A percentile compares a stretch with the other conserved stretches of the same genome.
These are phyloP conservation scores for Sphaerosporella brunnea DNA, from an alignment of 495 filamentous ascomycete species.

Conservation along the genomic window DNA sequence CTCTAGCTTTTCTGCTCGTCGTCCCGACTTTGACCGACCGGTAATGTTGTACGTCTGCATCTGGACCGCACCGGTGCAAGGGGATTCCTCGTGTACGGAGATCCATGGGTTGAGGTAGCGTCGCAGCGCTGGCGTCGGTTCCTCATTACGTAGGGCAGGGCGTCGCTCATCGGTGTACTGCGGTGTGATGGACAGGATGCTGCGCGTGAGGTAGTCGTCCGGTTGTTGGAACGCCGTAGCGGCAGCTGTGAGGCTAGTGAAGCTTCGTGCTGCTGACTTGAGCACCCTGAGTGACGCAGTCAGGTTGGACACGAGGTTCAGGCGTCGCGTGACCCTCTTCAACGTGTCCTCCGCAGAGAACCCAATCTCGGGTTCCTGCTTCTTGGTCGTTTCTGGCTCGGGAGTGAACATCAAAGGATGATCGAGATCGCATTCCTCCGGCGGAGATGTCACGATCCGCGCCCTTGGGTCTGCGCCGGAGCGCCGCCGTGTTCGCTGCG, in stretches of 20 bases:
- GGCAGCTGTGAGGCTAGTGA: constrained; percentile 48
- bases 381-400: constrained; percentile 11
- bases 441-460: constrained; percentile 30
- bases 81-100: constrained; percentile 47
- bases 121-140: constrained; percentile 70
- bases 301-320: constrained; percentile 77
- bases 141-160: constrained; percentile 53
- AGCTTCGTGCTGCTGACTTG: constrained; percentile 64
- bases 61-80: constrained; percentile 65
- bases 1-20: constrained; percentile 1
- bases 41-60: constrained; percentile 61
- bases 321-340: constrained; percentile 20
- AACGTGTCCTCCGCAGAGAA: constrained; percentile 17
- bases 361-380: constrained; percentile 25
- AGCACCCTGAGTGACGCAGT: constrained; percentile 80
- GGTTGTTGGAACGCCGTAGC: constrained; percentile 55
- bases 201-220: constrained; percentile 79
- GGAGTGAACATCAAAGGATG: constrained; percentile 37
- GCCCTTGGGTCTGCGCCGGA: constrained; percentile 17
- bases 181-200: constrained; percentile 60
- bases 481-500: constrained; percentile 15
- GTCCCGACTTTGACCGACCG: constrained; percentile 23
- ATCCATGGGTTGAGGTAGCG: constrained; percentile 81
- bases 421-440: constrained; percentile 37
- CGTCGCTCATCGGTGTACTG: constrained; percentile 78